Evolutionary conservation across 257 asterid species (phyloP), one percentile per base, ranked within the genome.

Genomic region (Capsicum pubescens): DNA sequence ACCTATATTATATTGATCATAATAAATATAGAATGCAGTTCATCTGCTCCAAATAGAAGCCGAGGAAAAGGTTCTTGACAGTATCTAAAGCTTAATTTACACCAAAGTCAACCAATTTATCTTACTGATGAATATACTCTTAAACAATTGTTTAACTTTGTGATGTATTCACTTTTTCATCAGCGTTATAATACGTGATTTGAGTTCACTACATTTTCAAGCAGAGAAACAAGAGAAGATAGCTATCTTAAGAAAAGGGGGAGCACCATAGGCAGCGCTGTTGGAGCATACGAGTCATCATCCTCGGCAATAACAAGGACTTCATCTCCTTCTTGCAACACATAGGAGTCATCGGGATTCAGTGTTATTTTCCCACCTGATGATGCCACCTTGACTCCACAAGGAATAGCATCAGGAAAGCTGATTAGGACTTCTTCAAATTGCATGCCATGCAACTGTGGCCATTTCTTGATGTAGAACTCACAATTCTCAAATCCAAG

Each of bases 401-500:
- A 94, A 82, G 98, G 98, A 89, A 94, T 87, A 79, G 98, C 97
- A 26, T 94, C 97, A 54, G 97, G 93, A 86, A 94, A 94, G 93
- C 97, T 91, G 85, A 94, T 90, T 87, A 94, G 84, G 83, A 93
- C 97, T 87, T 94, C 97, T 86, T 92, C 98, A 88, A 94, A 94
- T 80, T 86, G 92, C 97, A 93, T 87, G 58, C 97, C 94, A 85
- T 91, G 95, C 92, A 94, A 91, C 88, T 89, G 93, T 19, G 95
- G 91, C 97, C 98, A 94, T 86, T 91, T 87, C 85, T 94, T 92
- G 76, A 94, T 93, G 87, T 94, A 94, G 88, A 94, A 94, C 89
- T 94, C 98, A 61, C 98, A 94, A 86, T 93, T 93, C 87, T 94
- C 97, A 87, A 94, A 94, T 50, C 98, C 98, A 87, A 94, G 97